Conservation (phyloP, 768 basidiomycete species). For the Mycena galericulata region DNA sequence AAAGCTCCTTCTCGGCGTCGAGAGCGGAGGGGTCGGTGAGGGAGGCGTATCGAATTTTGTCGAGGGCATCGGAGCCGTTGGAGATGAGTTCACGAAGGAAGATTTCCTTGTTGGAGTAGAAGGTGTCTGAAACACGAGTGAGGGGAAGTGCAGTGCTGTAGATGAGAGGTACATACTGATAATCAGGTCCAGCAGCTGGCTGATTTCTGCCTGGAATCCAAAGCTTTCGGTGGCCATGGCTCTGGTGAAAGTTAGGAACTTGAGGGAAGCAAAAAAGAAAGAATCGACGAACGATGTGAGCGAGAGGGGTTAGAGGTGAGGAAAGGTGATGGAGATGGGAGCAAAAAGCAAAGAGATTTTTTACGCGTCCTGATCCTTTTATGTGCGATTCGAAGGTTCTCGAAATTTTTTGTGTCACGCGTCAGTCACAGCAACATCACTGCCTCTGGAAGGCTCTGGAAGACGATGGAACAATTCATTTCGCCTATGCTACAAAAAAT, state of each 20-base stretch:
- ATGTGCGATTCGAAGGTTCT: constrained; percentile 39
- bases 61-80: constrained; percentile 97
- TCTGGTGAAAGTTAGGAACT: constrained; percentile 35
- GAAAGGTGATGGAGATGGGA: constrained; percentile 39
- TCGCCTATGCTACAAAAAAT: not conserved
- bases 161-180: constrained; percentile 76
- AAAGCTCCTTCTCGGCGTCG: constrained; percentile 92
- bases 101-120: constrained; percentile 99
- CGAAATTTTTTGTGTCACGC: constrained; percentile 48
- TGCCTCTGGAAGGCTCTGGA: too few relatives aligned
- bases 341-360: constrained; percentile 27
- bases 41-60: constrained; percentile 98
- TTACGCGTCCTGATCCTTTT: constrained; percentile 24
- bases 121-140: constrained; percentile 76
- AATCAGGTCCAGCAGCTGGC: constrained; percentile 97
- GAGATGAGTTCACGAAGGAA: constrained; percentile 99
- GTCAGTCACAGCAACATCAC: too few relatives aligned
- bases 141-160: constrained; percentile 25
- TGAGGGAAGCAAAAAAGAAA: constrained; percentile 34
- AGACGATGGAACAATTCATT: too few relatives aligned
- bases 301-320: constrained; percentile 25
- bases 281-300: constrained; percentile 37
- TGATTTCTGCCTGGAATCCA: constrained; percentile 99
- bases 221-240: constrained; percentile 87
- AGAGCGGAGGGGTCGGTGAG: constrained; percentile 93